Base-by-base conservation (phyloP, 1,284 basidiomycete species). In the Tylopilus sp. region DNA sequence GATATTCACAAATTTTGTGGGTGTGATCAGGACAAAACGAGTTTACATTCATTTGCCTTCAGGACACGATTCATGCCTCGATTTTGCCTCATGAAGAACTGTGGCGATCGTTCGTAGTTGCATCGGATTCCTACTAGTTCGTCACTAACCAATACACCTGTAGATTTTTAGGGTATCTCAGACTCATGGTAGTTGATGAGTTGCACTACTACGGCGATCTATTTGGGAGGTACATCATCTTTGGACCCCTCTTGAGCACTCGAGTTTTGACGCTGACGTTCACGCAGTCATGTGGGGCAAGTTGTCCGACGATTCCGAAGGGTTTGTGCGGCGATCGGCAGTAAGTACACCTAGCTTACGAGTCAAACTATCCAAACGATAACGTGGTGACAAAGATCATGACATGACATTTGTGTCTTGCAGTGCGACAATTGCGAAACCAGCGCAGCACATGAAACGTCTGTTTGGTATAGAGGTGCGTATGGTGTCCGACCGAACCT, bases 21-120 rank as follows among this genome's bases (percentile, higher is more conserved):
- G 88, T 66, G 22, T 24, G 39, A 44, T 18, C 12, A 6, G 32
- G 26, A 39, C n/a, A 18, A n/a, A 41, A 29, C 9, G 26, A 6
- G 18, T 44, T n/a, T 32, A 29, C 52, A 51, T 54, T 72, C 24
- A 60, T 36, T 26, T 54, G 54, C 51, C 33, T 54, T n/a, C 60
- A 96, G 92, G 96, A 97, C 71, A 97, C 91, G 86, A 84, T 97
- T 9, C 95, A 97, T 74, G 89, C 91, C 51, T 91, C 93, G 2
- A 93, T 97, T 66, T 80, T 97, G 7, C 95, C 95, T 0, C 87
- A 92, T 62, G 95, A 97, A 78, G 92, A 96, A 58, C 74, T 84
- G 9, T 97, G 96, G 95, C 85, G 95, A 80, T 86, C 88, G 87
- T 93, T 60, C 56, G 79, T 77, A 38, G 52, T 60, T 32, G 49